Base-by-base conservation (phyloP, 129 eudicot species). In the Saposhnikovia divaricata region DNA sequence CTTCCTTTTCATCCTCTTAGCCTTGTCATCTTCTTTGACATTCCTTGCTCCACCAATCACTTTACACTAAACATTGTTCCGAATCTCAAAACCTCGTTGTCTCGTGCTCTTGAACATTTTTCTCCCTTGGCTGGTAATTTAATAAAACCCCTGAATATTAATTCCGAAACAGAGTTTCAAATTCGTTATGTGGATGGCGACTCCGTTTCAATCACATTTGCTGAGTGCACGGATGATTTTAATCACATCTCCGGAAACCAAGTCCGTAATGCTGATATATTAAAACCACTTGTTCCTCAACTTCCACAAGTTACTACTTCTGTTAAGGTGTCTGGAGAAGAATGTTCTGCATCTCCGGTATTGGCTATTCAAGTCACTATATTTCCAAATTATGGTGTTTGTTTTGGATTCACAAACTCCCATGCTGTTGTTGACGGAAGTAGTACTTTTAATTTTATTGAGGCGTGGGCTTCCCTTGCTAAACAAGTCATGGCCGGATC, bases 341-440 rank as follows among this genome's bases (percentile, higher is more conserved):
- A 75, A 23, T 74, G 45, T 53, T 69, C 82, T 23, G 45, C 70
- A 37, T 34, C 79, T 28, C 90, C 90, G 0, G 42, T 81, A 12
- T 53, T 86, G 19, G 79, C 87, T 2, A 23, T 90, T 0, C 87
- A 88, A 65, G 88, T 88, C 4, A 87, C 91, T 2, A 9, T 87
- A 2, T 88, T 90, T 57, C 88, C 87, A 0, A 82, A 85, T 11
- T 76, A 79, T 0, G 96, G 96, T 5, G 25, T 90, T 66, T 68
- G 89, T 15, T 61, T 88, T 9, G 92, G 96, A 13, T 53, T 86
- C 23, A 55, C 87, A 3, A 39, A 15, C 45, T 40, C 73, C 40
- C 92, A 88, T 40, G 34, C 34, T 1, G 82, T 80, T 25, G 83
- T 80, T 3, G 96, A 90, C 55, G 90, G 82, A 0, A 85, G 80